Base-by-base conservation (phyloP, 1,284 basidiomycete species). In the Papiliotrema fonsecae region DNA sequence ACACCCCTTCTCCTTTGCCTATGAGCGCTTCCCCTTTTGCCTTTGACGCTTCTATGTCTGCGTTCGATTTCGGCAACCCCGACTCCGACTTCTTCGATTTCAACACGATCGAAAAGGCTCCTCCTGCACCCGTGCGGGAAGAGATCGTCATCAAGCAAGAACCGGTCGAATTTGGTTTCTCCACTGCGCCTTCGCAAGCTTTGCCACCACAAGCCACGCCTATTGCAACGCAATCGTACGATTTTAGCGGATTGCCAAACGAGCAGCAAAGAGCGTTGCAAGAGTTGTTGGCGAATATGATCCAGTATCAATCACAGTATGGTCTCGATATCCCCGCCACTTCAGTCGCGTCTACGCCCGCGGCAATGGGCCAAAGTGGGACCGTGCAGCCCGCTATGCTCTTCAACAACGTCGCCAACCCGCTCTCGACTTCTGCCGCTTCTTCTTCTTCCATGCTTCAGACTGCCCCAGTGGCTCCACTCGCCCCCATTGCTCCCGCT, bases 251-350 rank as follows among this genome's bases (percentile, higher is more conserved):
- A 21, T 57, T 69, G 7, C 67, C 66, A 9, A 40, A 48, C n/a
- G 64, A 65, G 22, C 67, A 72, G 42, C 69, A 72, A 52, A 42
- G 45, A 6, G 66, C 67, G 1, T 54, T 72, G 13, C 63, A 67
- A 47, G 62, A 71, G 42, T 52, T 71, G 10, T 56, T 69, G 42
- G 43, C 50, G 32, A 67, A 64, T 47, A 61, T 69, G 18, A 49
- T 67, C 32, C 56, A 61, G 30, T 69, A 69, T 46, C 63, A 67
- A 50, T 49, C 56, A 28, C 49, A 58, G 47, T 67, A 57, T 37
- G 65, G 65, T 24, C 22, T 55, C n/a, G 57, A 56, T 7, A 35
- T 59, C 2, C 38, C 55, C 4, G 44, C 18, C 14, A 35, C 45
- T 24, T 25, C 39, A 6, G 44, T 43, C 1, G 32, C 41, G 16